Evolutionary conservation across 148 eudicot genomes (phyloP).

Genomic region (Vaccinium myrtillus): DNA sequence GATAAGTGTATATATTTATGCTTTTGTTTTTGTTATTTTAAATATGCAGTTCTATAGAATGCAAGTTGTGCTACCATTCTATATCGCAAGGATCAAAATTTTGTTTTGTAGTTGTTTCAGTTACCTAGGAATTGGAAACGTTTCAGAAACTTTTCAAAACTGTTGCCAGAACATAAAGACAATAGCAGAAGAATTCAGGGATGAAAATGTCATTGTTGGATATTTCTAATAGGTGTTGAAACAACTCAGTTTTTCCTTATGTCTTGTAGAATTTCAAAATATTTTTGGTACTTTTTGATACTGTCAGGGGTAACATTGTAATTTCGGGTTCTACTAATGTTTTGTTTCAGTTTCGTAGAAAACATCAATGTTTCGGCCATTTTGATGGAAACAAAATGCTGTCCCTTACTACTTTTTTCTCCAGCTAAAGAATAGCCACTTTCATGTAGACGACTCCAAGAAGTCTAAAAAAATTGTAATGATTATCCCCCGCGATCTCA

Average conservation of each 20-base stretch:
- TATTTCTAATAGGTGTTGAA: not conserved
- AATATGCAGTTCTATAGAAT: not conserved
- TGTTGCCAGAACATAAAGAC: not conserved
- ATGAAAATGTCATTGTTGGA: not conserved
- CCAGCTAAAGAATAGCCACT: not conserved
- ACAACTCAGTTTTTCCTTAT: not conserved
- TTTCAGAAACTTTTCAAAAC: not conserved
- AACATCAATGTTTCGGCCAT: no score
- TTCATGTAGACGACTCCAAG: not conserved
- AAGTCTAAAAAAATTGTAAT: not conserved
- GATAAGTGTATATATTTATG: conserved; percentile 4
- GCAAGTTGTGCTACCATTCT: not conserved
- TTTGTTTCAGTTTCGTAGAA: not conserved
- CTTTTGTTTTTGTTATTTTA: not conserved
- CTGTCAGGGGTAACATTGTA: not conserved
- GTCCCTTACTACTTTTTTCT: not conserved
- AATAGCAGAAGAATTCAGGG: not conserved
- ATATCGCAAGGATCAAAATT: not conserved
- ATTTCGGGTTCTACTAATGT: not conserved
- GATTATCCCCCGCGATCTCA: not conserved
- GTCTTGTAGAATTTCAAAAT: not conserved
- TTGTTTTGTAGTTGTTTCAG: not conserved
- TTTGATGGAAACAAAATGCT: not conserved
- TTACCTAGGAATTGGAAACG: not conserved
- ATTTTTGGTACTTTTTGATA: not conserved